Conservation (phyloP, 441 rosid genomes). For the Manihot esculenta region DNA sequence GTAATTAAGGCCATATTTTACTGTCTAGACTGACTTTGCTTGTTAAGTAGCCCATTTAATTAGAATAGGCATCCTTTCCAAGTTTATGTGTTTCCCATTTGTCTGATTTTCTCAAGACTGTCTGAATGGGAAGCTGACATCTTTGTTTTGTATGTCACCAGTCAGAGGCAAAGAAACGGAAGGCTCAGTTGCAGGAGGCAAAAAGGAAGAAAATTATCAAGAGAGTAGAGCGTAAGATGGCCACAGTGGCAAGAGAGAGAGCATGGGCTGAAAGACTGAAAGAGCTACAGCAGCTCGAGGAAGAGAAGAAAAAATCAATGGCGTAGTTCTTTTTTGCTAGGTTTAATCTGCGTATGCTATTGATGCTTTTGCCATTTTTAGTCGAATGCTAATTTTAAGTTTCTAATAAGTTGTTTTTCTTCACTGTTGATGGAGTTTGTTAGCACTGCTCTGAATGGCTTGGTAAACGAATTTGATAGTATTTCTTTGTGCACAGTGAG, state of each 20-base stretch:
- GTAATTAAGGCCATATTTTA: not conserved
- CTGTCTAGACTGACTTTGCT: not conserved
- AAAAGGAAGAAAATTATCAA: conserved; percentile 63
- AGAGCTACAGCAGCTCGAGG: conserved; percentile 70
- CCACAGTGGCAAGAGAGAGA: conserved; percentile 88
- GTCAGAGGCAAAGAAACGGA: conserved; percentile 91
- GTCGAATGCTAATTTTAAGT: not conserved
- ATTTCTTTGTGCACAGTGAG: not conserved
- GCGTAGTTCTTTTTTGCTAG: conserved; percentile 24
- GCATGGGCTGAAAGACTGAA: conserved; percentile 75
- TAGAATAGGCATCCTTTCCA: not conserved
- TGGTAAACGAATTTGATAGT: not conserved
- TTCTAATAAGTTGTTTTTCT: not conserved
- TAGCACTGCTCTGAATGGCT: too few relatives aligned
- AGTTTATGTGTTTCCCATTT: not conserved
- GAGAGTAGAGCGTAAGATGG: conserved; percentile 90
- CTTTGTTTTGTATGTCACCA: conserved; percentile 31
- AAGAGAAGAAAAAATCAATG: conserved; percentile 66
- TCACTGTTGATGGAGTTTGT: too few relatives aligned
- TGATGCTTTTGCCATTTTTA: not conserved
- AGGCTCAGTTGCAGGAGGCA: conserved; percentile 75
- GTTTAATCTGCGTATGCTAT: not conserved
- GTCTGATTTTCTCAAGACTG: not conserved
- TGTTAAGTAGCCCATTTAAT: not conserved
- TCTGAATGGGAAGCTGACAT: not conserved